Percentiles rank a stretch among this genome's conserved stretches.
Evolutionary conservation across 2,329 filamentous ascomycete genomes (phyloP).

Genomic region (Fusarium denticulatum): DNA sequence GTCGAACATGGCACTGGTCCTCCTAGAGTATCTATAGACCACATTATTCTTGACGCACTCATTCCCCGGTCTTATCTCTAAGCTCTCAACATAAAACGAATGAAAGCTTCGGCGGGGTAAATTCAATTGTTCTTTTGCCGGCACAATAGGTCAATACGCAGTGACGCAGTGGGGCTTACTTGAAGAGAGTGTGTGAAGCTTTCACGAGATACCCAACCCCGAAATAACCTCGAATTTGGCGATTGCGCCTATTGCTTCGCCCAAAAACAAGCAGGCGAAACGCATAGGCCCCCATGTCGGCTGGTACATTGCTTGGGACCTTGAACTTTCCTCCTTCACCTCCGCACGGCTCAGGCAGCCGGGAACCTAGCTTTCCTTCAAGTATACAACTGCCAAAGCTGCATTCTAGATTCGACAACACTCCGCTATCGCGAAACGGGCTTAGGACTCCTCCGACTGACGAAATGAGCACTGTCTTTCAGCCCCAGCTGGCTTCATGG

Average conservation of each 20-base stretch:
- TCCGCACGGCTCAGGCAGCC: conserved; percentile 30
- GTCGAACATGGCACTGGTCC: conserved; percentile 42
- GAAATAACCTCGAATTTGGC: not conserved
- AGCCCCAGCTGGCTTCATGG: conserved; percentile 58
- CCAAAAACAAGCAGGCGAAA: conserved; percentile 4
- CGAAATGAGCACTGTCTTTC: conserved; percentile 64
- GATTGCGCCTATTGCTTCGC: conserved; percentile 3
- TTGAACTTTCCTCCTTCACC: conserved; percentile 40
- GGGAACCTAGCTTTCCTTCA: conserved; percentile 27
- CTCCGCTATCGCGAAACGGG: conserved; percentile 47
- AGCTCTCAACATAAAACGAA: conserved; percentile 3
- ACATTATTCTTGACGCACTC: conserved; percentile 25
- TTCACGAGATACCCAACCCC: not conserved
- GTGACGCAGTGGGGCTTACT: conserved; percentile 6
- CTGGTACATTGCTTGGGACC: conserved; percentile 37
- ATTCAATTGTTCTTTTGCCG: conserved; percentile 21
- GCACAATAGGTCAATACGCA: conserved; percentile 3
- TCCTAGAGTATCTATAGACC: conserved; percentile 27
- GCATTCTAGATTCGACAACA: conserved; percentile 30
- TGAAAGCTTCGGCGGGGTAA: conserved; percentile 1
- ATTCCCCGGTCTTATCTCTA: not conserved
- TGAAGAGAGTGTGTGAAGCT: conserved; percentile 10
- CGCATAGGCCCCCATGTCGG: conserved; percentile 42
- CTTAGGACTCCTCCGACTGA: conserved; percentile 63
- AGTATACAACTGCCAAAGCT: conserved; percentile 39